Conservation (phyloP, 176 grass and related monocot genomes). For the Lolium rigidum region DNA sequence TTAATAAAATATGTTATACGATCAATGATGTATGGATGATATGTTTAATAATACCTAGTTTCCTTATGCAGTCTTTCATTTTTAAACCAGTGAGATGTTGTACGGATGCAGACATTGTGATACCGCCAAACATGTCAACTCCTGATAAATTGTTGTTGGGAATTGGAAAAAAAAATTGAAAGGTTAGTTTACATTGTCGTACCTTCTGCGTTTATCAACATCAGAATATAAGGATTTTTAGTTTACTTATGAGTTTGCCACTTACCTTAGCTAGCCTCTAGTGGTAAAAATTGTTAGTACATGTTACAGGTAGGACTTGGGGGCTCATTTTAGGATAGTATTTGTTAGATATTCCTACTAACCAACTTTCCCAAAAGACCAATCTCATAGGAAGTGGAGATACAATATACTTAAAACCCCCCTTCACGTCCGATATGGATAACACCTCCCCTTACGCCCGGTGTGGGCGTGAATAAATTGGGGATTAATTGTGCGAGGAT, state of each 20-base stretch:
- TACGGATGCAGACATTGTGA: neutral
- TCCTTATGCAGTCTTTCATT: slow-evolving; percentile 57
- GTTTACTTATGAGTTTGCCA: slow-evolving; percentile 7
- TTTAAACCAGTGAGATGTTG: slow-evolving; percentile 44
- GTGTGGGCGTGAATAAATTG: too few relatives aligned
- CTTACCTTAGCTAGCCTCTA: neutral
- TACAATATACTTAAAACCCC: too few relatives aligned
- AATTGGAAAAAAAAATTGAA: slow-evolving; percentile 20
- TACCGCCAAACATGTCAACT: slow-evolving; percentile 2
- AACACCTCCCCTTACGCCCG: too few relatives aligned
- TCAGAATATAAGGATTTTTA: neutral
- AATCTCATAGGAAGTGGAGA: too few relatives aligned
- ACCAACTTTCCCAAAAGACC: too few relatives aligned
- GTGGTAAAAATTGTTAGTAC: neutral
- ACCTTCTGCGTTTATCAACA: slow-evolving; percentile 4
- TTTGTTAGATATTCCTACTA: too few relatives aligned
- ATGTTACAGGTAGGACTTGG: neutral
- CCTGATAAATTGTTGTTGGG: neutral
- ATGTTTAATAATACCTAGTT: slow-evolving; percentile 20
- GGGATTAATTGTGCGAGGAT: too few relatives aligned
- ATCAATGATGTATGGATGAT: neutral
- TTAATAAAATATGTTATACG: slow-evolving; percentile 18
- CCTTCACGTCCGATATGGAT: too few relatives aligned
- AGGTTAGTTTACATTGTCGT: slow-evolving; percentile 40
- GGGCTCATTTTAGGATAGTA: neutral